Evolutionary conservation across 768 basidiomycete species (phyloP).

Genomic region (Suillus tomentosus): DNA sequence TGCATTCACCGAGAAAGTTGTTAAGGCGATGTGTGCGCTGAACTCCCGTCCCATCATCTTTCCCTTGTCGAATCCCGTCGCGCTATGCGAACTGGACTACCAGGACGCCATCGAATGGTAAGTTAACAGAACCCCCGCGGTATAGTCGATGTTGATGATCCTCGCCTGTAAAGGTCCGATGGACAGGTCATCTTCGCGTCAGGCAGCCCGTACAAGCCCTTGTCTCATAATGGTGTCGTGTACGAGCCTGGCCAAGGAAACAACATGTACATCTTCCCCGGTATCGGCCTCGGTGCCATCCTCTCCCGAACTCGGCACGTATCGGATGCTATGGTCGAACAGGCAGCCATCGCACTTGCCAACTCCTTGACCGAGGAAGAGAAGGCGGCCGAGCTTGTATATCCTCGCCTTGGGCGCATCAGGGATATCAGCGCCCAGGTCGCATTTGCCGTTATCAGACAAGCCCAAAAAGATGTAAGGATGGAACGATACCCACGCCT

Average conservation of each 20-base stretch:
- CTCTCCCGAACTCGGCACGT: conserved; percentile 58
- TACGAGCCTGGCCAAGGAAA: conserved; percentile 77
- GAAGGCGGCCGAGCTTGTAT: conserved; percentile 54
- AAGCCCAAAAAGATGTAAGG: conserved; percentile 65
- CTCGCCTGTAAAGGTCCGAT: conserved; percentile 49
- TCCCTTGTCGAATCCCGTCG: conserved; percentile 75
- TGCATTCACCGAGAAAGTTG: conserved; percentile 66
- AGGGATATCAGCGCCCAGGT: conserved; percentile 66
- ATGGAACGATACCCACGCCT: neutral
- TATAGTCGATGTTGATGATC: neutral
- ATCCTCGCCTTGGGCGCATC: conserved; percentile 68
- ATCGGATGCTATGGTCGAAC: conserved; percentile 72
- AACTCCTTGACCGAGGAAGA: conserved; percentile 60
- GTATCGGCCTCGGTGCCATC: conserved; percentile 64
- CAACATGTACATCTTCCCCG: conserved; percentile 75
- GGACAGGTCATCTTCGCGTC: conserved; percentile 72
- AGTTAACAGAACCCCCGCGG: conserved; percentile 12
- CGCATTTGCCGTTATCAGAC: conserved; percentile 60
- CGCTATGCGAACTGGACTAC: conserved; percentile 62
- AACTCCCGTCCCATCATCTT: conserved; percentile 80
- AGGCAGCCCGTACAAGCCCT: conserved; percentile 66
- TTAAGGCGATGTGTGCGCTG: conserved; percentile 61
- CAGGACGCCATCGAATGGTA: conserved; percentile 60
- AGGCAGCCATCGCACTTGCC: conserved; percentile 61
- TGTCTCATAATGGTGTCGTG: conserved; percentile 47